These are phyloP conservation scores for Leishmania mexicana DNA, from an alignment of 208 protist species.

Conservation along the genomic window DNA sequence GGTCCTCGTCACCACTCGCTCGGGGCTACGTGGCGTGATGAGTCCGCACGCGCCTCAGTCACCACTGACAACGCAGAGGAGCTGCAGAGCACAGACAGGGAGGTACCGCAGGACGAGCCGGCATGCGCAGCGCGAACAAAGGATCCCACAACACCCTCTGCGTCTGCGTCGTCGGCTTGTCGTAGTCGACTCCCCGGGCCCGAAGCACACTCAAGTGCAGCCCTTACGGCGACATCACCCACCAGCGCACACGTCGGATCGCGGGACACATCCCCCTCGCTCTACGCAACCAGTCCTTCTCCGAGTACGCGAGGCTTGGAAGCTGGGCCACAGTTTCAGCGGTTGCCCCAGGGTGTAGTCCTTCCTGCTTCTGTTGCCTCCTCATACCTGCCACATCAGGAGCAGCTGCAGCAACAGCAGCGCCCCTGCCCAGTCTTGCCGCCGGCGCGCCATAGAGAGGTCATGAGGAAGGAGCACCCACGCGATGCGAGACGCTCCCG, in stretches of 20 bases:
- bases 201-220: background rate
- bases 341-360: background rate
- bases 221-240: background rate
- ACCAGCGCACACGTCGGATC: background rate
- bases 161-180: background rate
- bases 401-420: conserved; percentile 5
- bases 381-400: background rate
- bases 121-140: background rate
- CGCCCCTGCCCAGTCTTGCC: background rate
- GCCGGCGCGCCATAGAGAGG: background rate
- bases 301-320: background rate
- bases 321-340: background rate
- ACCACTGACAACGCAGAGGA: background rate
- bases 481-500: background rate
- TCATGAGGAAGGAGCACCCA: background rate
- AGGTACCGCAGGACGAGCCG: background rate
- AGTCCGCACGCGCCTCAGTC: background rate
- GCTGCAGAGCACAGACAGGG: background rate
- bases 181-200: background rate
- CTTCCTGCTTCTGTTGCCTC: background rate
- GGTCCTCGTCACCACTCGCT: conserved; percentile 1
- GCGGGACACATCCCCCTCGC: background rate
- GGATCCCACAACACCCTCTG: background rate
- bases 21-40: background rate
- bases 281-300: background rate